Percentiles rank a stretch among this genome's conserved stretches.
These are phyloP conservation scores for Aspergillus campestris DNA, from an alignment of 495 filamentous ascomycete genomes.

Conservation along the genomic window DNA sequence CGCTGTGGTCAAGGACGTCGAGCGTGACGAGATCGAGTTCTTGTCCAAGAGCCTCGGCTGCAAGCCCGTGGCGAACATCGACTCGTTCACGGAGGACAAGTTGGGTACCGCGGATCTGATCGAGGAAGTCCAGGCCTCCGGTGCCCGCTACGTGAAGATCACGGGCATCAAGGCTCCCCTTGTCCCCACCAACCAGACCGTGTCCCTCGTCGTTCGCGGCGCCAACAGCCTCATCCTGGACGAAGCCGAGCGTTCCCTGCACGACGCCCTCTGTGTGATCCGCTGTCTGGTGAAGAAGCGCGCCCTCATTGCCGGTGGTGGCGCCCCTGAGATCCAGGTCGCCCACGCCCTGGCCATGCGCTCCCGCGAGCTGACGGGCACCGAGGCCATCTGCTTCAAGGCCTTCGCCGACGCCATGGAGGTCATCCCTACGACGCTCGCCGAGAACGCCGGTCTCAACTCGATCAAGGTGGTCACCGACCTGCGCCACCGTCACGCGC, in stretches of 20 bases:
- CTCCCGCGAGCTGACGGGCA: conserved; percentile 75
- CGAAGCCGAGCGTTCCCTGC: conserved; percentile 89
- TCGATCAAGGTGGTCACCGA: conserved; percentile 99
- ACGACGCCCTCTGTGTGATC: conserved; percentile 96
- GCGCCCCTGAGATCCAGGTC: conserved; percentile 92
- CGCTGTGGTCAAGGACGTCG: conserved; percentile 90
- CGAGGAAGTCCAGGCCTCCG: conserved; percentile 81
- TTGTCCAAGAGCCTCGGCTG: conserved; percentile 97
- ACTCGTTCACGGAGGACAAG: conserved; percentile 98
- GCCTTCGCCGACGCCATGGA: conserved; percentile 97
- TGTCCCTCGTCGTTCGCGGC: conserved; percentile 88
- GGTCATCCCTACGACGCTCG: conserved; percentile 91
- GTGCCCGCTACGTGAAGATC: conserved; percentile 87
- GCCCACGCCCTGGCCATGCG: conserved; percentile 71
- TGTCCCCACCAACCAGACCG: conserved; percentile 59
- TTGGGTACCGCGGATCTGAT: conserved; percentile 92
- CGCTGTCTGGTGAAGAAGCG: conserved; percentile 98
- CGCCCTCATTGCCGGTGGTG: conserved; percentile 91
- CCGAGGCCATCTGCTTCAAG: conserved; percentile 96
- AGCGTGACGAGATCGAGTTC: conserved; percentile 97
- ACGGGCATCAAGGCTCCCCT: conserved; percentile 68
- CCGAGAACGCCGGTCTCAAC: conserved; percentile 95
- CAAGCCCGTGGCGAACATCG: conserved; percentile 97
- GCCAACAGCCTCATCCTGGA: conserved; percentile 93
- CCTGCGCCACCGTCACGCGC: conserved; percentile 82